Evolutionary conservation across 2,329 filamentous ascomycete genomes (phyloP).

Genomic region (Exophiala calicioides): DNA sequence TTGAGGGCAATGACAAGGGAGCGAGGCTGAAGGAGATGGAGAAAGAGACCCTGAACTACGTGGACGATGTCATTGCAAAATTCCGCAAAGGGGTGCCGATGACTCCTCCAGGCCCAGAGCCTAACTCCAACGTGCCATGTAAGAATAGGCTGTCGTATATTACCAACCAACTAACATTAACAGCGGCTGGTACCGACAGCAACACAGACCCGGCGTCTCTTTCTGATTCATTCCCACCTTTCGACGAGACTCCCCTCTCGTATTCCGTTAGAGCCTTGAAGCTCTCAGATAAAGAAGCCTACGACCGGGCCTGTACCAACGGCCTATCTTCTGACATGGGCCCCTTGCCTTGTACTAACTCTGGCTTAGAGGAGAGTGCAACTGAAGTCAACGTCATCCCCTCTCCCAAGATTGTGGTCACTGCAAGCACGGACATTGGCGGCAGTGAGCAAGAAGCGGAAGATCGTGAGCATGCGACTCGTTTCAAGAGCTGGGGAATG

Average conservation of each 20-base stretch:
- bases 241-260: not conserved
- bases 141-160: no score
- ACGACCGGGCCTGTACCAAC: no score
- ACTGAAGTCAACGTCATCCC: not conserved
- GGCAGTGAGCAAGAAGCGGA: conserved; percentile 26
- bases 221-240: conserved; percentile 3
- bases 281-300: not conserved
- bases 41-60: conserved; percentile 13
- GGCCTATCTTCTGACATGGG: no score
- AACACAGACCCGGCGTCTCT: no score
- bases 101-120: not conserved
- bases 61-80: conserved; percentile 20
- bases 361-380: not conserved
- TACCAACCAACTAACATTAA: no score
- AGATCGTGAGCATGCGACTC: conserved; percentile 35
- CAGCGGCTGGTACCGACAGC: no score
- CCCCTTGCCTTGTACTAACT: no score
- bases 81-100: conserved; percentile 9
- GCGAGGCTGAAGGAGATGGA: not conserved
- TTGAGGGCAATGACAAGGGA: not conserved
- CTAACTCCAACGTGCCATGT: not conserved
- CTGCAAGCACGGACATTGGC: conserved; percentile 14
- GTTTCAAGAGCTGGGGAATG: conserved; percentile 38
- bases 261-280: not conserved
- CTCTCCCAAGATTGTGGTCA: conserved; percentile 16